Conservation (phyloP, 179 eudicot species). For the Corrigiola litoralis region DNA sequence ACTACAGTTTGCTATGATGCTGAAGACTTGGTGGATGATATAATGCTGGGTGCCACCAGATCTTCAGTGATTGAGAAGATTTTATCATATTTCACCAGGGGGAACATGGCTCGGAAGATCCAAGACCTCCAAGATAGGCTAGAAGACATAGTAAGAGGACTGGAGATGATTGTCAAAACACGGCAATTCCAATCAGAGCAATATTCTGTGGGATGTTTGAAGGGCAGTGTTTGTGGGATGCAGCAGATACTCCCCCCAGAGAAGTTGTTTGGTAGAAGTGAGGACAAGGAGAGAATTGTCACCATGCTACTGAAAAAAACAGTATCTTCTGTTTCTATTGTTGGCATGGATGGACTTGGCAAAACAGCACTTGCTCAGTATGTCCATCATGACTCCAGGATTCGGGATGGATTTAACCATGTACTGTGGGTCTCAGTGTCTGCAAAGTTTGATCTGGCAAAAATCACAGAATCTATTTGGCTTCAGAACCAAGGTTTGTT, state of each 20-base stretch:
- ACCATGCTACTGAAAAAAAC: neutral
- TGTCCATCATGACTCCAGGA: neutral
- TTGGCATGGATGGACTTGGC: slow-evolving; percentile 15
- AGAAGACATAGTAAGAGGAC: slow-evolving; percentile 1
- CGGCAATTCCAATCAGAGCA: neutral
- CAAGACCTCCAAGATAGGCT: slow-evolving; percentile 4
- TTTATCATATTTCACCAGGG: neutral
- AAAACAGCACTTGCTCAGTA: slow-evolving; percentile 6
- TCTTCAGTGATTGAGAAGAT: slow-evolving; percentile 6
- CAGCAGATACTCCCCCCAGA: too few relatives aligned
- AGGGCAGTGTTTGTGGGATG: neutral
- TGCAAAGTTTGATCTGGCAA: neutral
- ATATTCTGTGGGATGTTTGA: neutral
- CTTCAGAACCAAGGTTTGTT: neutral
- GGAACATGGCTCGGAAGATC: slow-evolving; percentile 6
- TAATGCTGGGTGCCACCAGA: neutral
- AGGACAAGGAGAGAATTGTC: slow-evolving; percentile 4
- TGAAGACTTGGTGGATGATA: slow-evolving; percentile 20
- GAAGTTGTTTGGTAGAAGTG: slow-evolving; percentile 3
- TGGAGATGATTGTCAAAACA: slow-evolving; percentile 4
- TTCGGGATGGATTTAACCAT: neutral
- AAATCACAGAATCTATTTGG: neutral
- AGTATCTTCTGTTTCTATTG: slow-evolving; percentile 1
- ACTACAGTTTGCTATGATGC: slow-evolving; percentile 22
- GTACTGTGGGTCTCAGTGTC: neutral